phyloP scores from a whole-genome alignment of 164 flowering plant species.

The Magnolia officinalis region DNA sequence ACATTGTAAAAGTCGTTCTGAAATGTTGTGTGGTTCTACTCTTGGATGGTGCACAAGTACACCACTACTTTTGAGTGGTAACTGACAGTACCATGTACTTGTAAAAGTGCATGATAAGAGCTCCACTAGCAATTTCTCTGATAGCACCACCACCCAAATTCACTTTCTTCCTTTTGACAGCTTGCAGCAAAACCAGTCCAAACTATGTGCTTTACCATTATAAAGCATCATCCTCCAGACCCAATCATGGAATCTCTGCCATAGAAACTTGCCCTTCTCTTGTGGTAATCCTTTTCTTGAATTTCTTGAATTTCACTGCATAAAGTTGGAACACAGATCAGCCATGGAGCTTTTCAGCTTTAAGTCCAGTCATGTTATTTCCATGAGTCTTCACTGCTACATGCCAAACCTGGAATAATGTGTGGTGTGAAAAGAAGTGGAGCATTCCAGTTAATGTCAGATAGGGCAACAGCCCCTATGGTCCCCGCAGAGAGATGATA shows the following conservation, averaged over 20 bases:
- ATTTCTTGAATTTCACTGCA: not conserved
- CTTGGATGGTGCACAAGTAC: not conserved
- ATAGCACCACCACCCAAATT: not conserved
- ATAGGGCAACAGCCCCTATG: too few relatives aligned
- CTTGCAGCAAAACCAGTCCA: not conserved
- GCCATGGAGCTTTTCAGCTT: not conserved
- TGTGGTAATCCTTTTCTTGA: not conserved
- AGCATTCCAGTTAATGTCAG: too few relatives aligned
- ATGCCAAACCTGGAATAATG: too few relatives aligned
- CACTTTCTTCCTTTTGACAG: constrained; percentile 4
- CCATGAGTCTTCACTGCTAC: too few relatives aligned
- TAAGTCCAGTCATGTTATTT: too few relatives aligned
- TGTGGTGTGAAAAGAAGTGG: too few relatives aligned
- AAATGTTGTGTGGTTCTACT: not conserved
- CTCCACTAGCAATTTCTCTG: constrained; percentile 1
- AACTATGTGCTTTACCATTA: not conserved
- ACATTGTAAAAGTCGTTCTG: not conserved
- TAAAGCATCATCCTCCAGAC: not conserved
- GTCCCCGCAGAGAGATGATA: too few relatives aligned
- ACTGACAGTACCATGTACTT: not conserved
- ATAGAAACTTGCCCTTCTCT: not conserved
- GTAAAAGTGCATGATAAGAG: not conserved
- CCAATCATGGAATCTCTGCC: not conserved
- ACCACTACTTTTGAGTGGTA: constrained; percentile 1
- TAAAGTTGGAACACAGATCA: not conserved